These are phyloP conservation scores for Ogataea methylovora DNA, from an alignment of 805 yeast genomes.

Conservation along the genomic window DNA sequence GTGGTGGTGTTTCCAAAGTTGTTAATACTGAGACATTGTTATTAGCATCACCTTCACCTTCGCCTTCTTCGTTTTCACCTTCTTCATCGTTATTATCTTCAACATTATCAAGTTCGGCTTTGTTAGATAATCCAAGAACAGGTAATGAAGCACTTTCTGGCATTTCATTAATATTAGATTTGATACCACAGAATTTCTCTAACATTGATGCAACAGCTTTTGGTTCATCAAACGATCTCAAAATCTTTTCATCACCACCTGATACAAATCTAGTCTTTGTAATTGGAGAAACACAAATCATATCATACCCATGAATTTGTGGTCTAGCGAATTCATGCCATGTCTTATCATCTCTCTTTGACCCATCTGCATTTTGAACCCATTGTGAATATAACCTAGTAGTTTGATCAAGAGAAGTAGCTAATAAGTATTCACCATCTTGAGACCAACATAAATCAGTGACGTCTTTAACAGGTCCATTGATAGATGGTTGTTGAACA, in stretches of 20 bases:
- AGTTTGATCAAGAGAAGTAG: slow-evolving; percentile 90
- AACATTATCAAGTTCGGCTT: slow-evolving; percentile 51
- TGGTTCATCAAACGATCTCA: slow-evolving; percentile 87
- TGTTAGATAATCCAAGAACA: slow-evolving; percentile 87
- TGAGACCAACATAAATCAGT: slow-evolving; percentile 77
- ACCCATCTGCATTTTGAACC: slow-evolving; percentile 28
- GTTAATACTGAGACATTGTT: slow-evolving; percentile 40
- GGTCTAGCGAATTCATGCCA: slow-evolving; percentile 97
- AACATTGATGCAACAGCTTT: slow-evolving; percentile 62
- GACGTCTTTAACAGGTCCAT: slow-evolving; percentile 70
- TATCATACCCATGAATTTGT: slow-evolving; percentile 96
- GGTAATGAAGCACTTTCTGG: slow-evolving; percentile 90
- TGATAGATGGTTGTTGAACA: slow-evolving; percentile 43
- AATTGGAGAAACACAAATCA: slow-evolving; percentile 70
- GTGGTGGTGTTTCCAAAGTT: slow-evolving; percentile 53
- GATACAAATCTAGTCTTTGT: slow-evolving; percentile 64
- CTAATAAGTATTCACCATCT: slow-evolving; percentile 56
- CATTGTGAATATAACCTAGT: slow-evolving; percentile 75
- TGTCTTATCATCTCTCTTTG: slow-evolving; percentile 23
- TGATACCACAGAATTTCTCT: slow-evolving; percentile 42
- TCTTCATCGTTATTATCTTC: slow-evolving; percentile 32
- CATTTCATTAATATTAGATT: slow-evolving; percentile 24
- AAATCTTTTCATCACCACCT: slow-evolving; percentile 92
- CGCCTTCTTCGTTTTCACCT: slow-evolving; percentile 35
- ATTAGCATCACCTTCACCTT: slow-evolving; percentile 27